Evolutionary conservation across 2,329 filamentous ascomycete genomes (phyloP), one percentile per base, ranked within the genome.

Genomic region (Pestalotiopsis sp.): DNA sequence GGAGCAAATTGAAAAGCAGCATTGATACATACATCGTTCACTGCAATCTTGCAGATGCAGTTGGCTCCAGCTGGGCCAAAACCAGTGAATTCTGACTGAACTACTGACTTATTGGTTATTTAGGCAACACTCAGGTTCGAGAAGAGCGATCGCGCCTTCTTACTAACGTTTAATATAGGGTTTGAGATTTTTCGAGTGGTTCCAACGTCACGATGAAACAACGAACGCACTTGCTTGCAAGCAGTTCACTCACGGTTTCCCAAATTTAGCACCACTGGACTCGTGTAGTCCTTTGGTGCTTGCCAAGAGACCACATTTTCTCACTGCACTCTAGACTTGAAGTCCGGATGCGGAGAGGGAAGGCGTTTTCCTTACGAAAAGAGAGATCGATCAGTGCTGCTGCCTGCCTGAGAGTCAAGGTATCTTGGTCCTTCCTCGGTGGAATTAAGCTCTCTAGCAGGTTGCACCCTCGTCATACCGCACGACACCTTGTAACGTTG

Each of bases 311-410:
- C 70, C 72, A 73, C 75, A 78, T 86, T 86, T 86, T 84, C 86
- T 87, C 86, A 85, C 84, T 86, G 80, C 83, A 80, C 72, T 73
- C 79, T 77, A 74, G 79, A 82, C 84, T 82, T 80, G 69, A 78
- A 68, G 85, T 78, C 78, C 77, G 79, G 84, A 74, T 82, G 85
- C 73, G 82, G 86, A 83, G 86, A 86, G 86, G 84, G 78, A 69
- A 31, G 20, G 5, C 23, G 25, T 36, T 13, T n/a, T 27, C 57
- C n/a, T 17, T 17, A 39, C 13, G 7, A 25, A 2, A 4, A 27
- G 13, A 27, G 57, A 59, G 6, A 59, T n/a, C 11, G 25, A 11
- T 14, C 20, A 52, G 20, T 6, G 14, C 20, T 20, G 45, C 45
- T 52, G 20, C 9, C 57, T 36, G 6, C 9, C 12, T 36, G 27